Evolutionary conservation across 148 eudicot species (phyloP), one percentile per base, ranked within the genome.

Genomic region (Chenopodium album): DNA sequence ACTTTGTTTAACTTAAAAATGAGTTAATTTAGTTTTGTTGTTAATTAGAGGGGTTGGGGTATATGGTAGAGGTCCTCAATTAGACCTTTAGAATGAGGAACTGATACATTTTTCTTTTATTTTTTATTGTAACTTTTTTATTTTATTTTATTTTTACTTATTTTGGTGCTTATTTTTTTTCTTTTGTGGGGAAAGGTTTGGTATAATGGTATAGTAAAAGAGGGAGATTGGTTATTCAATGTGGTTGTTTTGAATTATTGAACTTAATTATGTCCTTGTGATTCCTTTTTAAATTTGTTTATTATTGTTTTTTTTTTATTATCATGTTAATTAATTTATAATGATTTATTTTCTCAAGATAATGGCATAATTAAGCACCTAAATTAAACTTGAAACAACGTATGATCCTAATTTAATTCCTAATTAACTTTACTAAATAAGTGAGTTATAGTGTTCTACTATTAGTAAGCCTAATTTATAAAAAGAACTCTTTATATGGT

Each of bases 151-250:
- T 28, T 34, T 41, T 41, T 34, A 5, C 48, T 44, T 69, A 7
- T 63, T 73, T 63, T 65, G 69, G 37, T 1, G 41, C 48, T n/a
- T 73, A 59, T 66, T 34, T 29, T 60, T 71, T 47, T 64, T 44
- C 56, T 31, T 54, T 56, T 32, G 48, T 78, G 78, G 69, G 82
- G 70, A 74, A 78, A 78, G 48, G 76, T 82, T 78, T 78, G 82
- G 84, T 85, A 85, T 82, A 85, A 69, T 62, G 87, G 85, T 85
- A 85, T 85, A 85, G 87, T 74, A 69, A 82, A 80, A 78, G 79
- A 28, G 84, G 87, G 82, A 75, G 70, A 67, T 78, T 82, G 85
- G 76, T 85, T 78, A 47, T 73, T 73, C 82, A 78, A 85, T 81
- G 76, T 82, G 14, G 34, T 67, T 81, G 71, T 80, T 82, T 37